Conservation (phyloP, 805 yeast genomes). For the Starmerella davenportii region DNA sequence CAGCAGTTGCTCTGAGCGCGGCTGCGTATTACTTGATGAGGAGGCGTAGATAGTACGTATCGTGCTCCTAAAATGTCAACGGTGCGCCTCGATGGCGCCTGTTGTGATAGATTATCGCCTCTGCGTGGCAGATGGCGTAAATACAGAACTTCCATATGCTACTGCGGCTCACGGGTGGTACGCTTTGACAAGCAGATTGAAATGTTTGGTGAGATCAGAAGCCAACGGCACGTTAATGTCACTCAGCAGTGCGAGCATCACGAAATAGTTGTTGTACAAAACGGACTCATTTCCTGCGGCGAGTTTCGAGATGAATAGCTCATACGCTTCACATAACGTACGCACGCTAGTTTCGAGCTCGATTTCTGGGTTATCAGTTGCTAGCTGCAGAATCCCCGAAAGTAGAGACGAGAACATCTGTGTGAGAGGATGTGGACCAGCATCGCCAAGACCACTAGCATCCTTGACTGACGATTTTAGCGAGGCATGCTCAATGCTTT, state of each 20-base stretch:
- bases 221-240: slow-evolving; percentile 30
- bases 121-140: too few species aligned
- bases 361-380: slow-evolving; percentile 30
- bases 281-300: slow-evolving; percentile 40
- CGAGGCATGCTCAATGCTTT: slow-evolving; percentile 40
- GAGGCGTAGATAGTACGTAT: background rate
- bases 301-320: slow-evolving; percentile 39
- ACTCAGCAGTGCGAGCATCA: slow-evolving; percentile 39
- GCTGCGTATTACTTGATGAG: background rate
- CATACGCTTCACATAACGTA: slow-evolving; percentile 63
- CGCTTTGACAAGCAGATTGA: slow-evolving; percentile 30
- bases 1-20: background rate
- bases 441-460: background rate
- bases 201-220: slow-evolving; percentile 28
- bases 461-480: slow-evolving; percentile 20
- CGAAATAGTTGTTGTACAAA: slow-evolving; percentile 51
- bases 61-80: too few species aligned
- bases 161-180: too few species aligned
- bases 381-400: slow-evolving; percentile 48
- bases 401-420: slow-evolving; percentile 62
- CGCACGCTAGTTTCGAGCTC: slow-evolving; percentile 55
- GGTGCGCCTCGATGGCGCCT: too few species aligned
- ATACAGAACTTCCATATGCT: too few species aligned
- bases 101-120: too few species aligned
- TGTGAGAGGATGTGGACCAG: slow-evolving; percentile 44